Base-by-base conservation (phyloP, 345 rosid species). In the Microcos paniculata region DNA sequence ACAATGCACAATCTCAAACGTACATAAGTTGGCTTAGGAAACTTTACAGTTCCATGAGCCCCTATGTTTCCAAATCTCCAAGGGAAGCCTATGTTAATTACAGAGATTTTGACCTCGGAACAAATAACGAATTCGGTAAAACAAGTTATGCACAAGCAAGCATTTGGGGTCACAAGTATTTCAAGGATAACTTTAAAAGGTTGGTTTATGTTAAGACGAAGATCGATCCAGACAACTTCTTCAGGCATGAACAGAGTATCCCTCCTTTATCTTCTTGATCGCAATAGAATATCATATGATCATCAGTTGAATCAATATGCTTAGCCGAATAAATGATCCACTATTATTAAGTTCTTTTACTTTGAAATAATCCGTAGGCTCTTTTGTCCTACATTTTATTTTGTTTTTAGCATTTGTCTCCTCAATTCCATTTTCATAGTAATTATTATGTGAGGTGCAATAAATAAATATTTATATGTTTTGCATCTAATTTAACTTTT, bases 191-290 rank as follows among this genome's bases (percentile, higher is more conserved):
- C 28, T 67, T 67, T 16, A 56, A 67, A 18, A 46, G 33, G 6
- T 46, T 67, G 24, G 71, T 67, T 7, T 26, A 52, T 14, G 42
- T 52, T 6, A 70, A 70, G 62, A 52, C 48, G 30, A 70, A 2
- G 48, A 52, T 70, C 14, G 74, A 70, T 31, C 74, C 74, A 1
- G 31, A 52, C 2, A 70, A 70, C 19, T 70, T 70, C 46, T 46
- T 46, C 15, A 15, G 3, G 7, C 71, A 67, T 67, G 40, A 67
- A 26, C 56, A 67, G 24, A 46, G 74, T 3, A 77, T 62, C 3
- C 66, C 62, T 70, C 62, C 74, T 4, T 10, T 11, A 11, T 70
- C 4, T 43, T 19, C 6, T 16, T 67, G 56, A 67, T 13, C 38
- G 5, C 38, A 1, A 15, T 5, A 4, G 1, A 26, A 66, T n/a